Percentiles rank a stretch among this genome's conserved stretches.
phyloP scores from a whole-genome alignment of 2,329 filamentous ascomycete genomes.

The Diaporthe sp. region DNA sequence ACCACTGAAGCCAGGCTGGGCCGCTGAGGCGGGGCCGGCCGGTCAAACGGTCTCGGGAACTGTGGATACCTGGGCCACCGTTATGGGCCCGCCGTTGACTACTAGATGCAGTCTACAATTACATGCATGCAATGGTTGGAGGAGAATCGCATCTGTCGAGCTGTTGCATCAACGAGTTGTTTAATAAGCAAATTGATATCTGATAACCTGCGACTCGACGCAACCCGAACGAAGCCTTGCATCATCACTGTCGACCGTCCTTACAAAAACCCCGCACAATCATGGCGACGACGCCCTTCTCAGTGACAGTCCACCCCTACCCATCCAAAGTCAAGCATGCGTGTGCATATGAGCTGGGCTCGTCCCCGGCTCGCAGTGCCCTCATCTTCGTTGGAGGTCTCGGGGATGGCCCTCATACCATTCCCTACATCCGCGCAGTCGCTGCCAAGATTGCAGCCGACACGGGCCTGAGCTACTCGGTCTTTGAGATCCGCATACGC shows the following conservation, averaged over 20 bases:
- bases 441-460: conserved; percentile 58
- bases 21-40: conserved; percentile 7
- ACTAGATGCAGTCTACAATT: background rate
- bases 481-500: conserved; percentile 70
- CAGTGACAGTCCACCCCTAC: conserved; percentile 48
- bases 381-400: conserved; percentile 80
- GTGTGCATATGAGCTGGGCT: conserved; percentile 47
- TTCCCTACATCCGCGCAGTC: conserved; percentile 68
- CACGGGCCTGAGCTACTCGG: conserved; percentile 60
- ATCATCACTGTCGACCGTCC: background rate
- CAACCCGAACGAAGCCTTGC: background rate
- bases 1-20: background rate
- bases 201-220: background rate
- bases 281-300: conserved; percentile 40
- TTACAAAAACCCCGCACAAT: conserved; percentile 24
- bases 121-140: background rate
- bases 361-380: conserved; percentile 60
- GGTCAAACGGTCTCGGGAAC: conserved; percentile 2
- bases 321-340: conserved; percentile 43
- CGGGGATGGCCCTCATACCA: conserved; percentile 76
- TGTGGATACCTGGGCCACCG: background rate
- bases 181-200: background rate
- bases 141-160: background rate
- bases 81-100: conserved; percentile 3
- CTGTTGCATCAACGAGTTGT: background rate